phyloP scores from a whole-genome alignment of 2,329 filamentous ascomycete genomes.

The Ophiostoma ulmi region DNA sequence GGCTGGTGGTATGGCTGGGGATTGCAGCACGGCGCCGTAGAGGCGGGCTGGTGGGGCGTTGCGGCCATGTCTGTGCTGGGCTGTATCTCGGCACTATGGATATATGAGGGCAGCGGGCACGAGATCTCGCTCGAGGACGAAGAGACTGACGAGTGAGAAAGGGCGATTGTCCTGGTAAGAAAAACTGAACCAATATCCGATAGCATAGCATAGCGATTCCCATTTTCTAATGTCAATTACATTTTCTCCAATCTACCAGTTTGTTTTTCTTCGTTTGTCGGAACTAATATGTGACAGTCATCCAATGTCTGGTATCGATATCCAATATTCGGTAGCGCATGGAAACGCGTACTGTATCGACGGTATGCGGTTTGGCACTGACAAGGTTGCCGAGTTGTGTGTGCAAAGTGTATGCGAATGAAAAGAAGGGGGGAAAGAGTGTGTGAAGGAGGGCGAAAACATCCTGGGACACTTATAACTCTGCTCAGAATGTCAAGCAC shows the following conservation, averaged over 20 bases:
- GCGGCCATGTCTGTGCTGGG: slow-evolving; percentile 51
- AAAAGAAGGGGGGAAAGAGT: neutral
- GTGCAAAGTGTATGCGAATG: neutral
- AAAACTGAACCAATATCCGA: neutral
- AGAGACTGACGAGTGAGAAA: slow-evolving; percentile 27
- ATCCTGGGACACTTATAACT: neutral
- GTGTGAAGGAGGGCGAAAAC: neutral
- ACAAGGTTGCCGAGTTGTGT: neutral
- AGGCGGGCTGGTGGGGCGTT: slow-evolving; percentile 45
- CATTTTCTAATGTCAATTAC: neutral
- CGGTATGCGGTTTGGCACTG: neutral
- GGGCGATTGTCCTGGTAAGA: neutral
- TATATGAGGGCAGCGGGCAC: slow-evolving; percentile 61
- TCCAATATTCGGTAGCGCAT: neutral
- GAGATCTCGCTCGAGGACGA: slow-evolving; percentile 52
- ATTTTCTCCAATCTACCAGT: neutral
- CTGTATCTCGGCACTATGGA: slow-evolving; percentile 53
- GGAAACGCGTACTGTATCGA: neutral
- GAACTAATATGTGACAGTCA: neutral
- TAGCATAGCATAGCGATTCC: slow-evolving; percentile 1
- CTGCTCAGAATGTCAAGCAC: slow-evolving; percentile 26
- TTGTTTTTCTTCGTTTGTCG: neutral
- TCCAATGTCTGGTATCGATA: neutral
- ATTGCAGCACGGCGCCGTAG: slow-evolving; percentile 43
- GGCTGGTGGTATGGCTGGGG: slow-evolving; percentile 46